Base-by-base conservation (phyloP, 2,329 filamentous ascomycete genomes). In the Trichoderma pleuroti region DNA sequence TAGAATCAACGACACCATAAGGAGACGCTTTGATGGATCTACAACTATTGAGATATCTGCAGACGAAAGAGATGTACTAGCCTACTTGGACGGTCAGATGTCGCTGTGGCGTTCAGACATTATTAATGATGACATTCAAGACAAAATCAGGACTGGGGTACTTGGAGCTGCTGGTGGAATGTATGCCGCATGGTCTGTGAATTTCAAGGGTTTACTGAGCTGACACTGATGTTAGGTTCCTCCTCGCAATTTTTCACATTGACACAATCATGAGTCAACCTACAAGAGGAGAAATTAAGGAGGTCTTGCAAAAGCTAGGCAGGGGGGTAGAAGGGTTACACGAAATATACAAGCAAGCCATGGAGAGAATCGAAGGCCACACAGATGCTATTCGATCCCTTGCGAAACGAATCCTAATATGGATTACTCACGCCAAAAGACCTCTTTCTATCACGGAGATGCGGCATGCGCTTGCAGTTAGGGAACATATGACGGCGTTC, bases 321-420 rank as follows among this genome's bases (percentile, higher is more conserved):
- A 60, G 9, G 1, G 57, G 57, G 3, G 21, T 32, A 2, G n/a
- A 60, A 60, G 57, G 76, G 4, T 81, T 83, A 18, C 75, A 82
- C 18, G 6, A 73, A 12, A 80, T 81, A 0, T 88, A 88, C 60
- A 70, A 78, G 0, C 72, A 81, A 0, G 80, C 81, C 0, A 82
- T 87, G 75, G 49, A 80, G 3, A 76, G 84, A 24, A 85, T 87
- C 26, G 62, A 80, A n/a, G 70, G 73, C 0, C 84, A 86, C 61
- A 11, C 73, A 0, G 1, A 64, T 1, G 80, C 36, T 42, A 42
- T 42, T 42, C 36, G 36, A 18, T 42, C 14, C 6, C 75, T 85
- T 49, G 84, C 85, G 0, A 81, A 77, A 8, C 69, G 80, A 21
- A 75, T 78, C 3, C 68, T 86, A 0, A 76, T 76, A 0, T 86